Percentiles rank a stretch among this genome's conserved stretches.
Conservation (phyloP, 495 filamentous ascomycete genomes). For the Penicillium angulare region DNA sequence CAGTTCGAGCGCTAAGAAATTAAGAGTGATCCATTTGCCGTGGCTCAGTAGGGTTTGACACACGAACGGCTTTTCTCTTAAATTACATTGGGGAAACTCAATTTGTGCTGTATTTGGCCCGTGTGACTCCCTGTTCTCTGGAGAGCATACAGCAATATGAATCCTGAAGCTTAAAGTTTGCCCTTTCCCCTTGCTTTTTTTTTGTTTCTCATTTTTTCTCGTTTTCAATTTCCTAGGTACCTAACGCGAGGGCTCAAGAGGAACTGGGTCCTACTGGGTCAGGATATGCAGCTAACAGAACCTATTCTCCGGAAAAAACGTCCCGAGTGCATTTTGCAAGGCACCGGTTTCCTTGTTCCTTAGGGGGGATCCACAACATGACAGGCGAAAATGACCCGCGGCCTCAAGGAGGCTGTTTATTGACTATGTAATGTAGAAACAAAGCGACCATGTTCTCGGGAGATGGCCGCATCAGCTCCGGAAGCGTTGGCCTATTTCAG, state of each 20-base stretch:
- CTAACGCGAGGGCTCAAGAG: neutral
- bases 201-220: neutral
- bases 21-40: slow-evolving; percentile 21
- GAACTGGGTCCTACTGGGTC: slow-evolving; percentile 7
- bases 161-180: neutral
- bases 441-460: neutral
- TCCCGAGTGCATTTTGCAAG: slow-evolving; percentile 18
- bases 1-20: slow-evolving; percentile 26
- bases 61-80: slow-evolving; percentile 11
- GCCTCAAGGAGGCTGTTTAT: neutral
- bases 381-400: slow-evolving; percentile 6
- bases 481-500: neutral
- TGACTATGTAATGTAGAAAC: too few relatives aligned
- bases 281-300: slow-evolving; percentile 10
- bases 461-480: slow-evolving; percentile 4
- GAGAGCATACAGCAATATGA: too few relatives aligned
- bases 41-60: slow-evolving; percentile 10
- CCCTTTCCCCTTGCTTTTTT: neutral
- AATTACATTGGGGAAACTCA: slow-evolving; percentile 6
- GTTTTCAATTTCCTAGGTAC: neutral
- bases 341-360: neutral
- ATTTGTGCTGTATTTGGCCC: neutral
- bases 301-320: slow-evolving; percentile 12
- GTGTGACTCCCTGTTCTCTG: neutral
- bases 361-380: slow-evolving; percentile 10